Evolutionary conservation across 1,139 yeast species (phyloP).

Genomic region (Spencermartinsiella ligniputridi): DNA sequence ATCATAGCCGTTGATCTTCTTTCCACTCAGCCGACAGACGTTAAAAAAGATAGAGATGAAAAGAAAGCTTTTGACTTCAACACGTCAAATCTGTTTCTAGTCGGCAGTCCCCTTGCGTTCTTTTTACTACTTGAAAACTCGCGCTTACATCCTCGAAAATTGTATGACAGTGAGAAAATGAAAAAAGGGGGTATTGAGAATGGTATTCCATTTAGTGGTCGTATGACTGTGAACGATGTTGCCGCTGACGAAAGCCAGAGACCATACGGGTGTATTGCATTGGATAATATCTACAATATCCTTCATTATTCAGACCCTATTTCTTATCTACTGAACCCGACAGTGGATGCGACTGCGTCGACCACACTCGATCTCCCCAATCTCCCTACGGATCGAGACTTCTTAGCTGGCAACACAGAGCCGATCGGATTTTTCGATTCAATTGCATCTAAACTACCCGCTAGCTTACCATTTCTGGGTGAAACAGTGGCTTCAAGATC

Average conservation of each 20-base stretch:
- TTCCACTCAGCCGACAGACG: constrained; percentile 49
- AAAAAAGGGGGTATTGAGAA: not conserved
- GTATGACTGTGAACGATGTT: not conserved
- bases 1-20: constrained; percentile 78
- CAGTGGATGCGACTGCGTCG: constrained; percentile 33
- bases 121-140: constrained; percentile 40
- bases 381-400: constrained; percentile 26
- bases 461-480: constrained; percentile 6
- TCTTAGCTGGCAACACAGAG: constrained; percentile 12
- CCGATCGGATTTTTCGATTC: constrained; percentile 17
- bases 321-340: constrained; percentile 36
- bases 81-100: constrained; percentile 69
- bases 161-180: constrained; percentile 13
- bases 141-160: constrained; percentile 27
- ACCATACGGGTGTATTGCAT: constrained; percentile 40
- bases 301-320: constrained; percentile 41
- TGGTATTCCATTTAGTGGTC: not conserved
- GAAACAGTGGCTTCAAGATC: not conserved
- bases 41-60: constrained; percentile 26
- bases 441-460: constrained; percentile 21
- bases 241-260: constrained; percentile 1
- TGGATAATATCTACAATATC: constrained; percentile 36
- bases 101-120: constrained; percentile 89
- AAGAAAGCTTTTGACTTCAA: constrained; percentile 49
- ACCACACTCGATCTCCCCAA: constrained; percentile 26